These are phyloP conservation scores for Leptomonas pyrrhocoris DNA, from an alignment of 208 protist genomes.

Conservation along the genomic window DNA sequence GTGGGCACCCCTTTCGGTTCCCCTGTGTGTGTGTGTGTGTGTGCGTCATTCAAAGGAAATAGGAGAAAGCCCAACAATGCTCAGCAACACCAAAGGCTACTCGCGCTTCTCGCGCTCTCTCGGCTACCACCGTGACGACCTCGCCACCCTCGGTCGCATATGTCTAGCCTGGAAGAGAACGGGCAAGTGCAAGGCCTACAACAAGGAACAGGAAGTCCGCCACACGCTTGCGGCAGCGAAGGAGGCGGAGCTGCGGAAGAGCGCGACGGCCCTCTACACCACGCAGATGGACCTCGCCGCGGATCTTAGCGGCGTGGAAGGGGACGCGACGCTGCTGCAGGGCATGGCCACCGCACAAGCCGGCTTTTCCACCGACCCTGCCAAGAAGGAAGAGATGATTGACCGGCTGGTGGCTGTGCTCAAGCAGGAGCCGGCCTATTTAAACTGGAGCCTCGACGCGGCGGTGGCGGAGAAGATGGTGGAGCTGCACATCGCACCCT, in stretches of 20 bases:
- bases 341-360: slow-evolving; percentile 5
- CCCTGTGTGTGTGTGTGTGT: too few relatives aligned
- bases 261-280: slow-evolving; percentile 59
- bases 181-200: slow-evolving; percentile 49
- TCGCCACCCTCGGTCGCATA: slow-evolving; percentile 34
- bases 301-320: slow-evolving; percentile 14
- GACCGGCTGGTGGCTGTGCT: slow-evolving; percentile 60
- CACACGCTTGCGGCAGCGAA: slow-evolving; percentile 46
- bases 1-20: not conserved
- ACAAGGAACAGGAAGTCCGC: slow-evolving; percentile 49
- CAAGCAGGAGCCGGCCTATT: slow-evolving; percentile 70
- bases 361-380: slow-evolving; percentile 27
- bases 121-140: slow-evolving; percentile 39
- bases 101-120: slow-evolving; percentile 38
- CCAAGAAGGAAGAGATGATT: slow-evolving; percentile 35
- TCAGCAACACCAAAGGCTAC: slow-evolving; percentile 68
- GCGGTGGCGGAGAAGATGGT: slow-evolving; percentile 69
- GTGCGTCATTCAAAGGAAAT: too few relatives aligned
- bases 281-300: slow-evolving; percentile 64
- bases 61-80: too few relatives aligned
- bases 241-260: slow-evolving; percentile 68
- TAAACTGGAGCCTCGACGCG: slow-evolving; percentile 79
- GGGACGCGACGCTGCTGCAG: slow-evolving; percentile 18
- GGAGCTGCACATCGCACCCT: slow-evolving; percentile 39
- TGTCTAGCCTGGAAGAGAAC: slow-evolving; percentile 44